Conservation (phyloP, 2,329 filamentous ascomycete genomes). For the Diaporthe ampelina region DNA sequence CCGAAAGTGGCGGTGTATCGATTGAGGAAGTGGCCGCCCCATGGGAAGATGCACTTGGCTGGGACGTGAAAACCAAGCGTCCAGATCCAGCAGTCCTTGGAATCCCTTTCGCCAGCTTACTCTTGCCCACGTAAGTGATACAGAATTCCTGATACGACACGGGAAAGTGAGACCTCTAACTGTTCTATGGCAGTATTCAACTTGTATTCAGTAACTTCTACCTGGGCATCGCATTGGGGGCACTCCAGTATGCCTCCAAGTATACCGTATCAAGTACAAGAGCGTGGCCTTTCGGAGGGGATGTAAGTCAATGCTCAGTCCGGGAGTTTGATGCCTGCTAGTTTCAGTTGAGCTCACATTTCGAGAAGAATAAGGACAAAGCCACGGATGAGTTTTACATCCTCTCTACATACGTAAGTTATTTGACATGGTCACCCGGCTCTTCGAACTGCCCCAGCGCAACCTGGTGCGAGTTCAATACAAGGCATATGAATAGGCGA, state of each 20-base stretch:
- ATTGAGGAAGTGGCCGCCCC: slow-evolving; percentile 69
- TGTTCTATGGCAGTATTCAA: slow-evolving; percentile 63
- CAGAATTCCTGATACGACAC: accelerated
- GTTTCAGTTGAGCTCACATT: background rate
- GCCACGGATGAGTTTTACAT: slow-evolving; percentile 76
- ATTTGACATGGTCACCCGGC: background rate
- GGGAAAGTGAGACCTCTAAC: background rate
- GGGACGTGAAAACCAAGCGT: slow-evolving; percentile 64
- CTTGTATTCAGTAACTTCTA: slow-evolving; percentile 78
- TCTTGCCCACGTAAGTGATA: slow-evolving; percentile 67
- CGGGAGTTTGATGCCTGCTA: background rate
- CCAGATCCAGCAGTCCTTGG: slow-evolving; percentile 64
- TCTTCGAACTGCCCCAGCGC: background rate
- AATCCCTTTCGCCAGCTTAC: slow-evolving; percentile 68
- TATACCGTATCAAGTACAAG: slow-evolving; percentile 71
- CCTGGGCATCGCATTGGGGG: slow-evolving; percentile 72
- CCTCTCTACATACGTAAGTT: slow-evolving; percentile 67
- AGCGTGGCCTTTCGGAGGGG: slow-evolving; percentile 74
- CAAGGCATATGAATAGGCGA: background rate
- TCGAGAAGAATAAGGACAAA: slow-evolving; percentile 63
- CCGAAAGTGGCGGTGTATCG: slow-evolving; percentile 73
- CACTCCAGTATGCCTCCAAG: slow-evolving; percentile 65
- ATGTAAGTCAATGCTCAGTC: slow-evolving; percentile 55
- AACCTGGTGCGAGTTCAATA: background rate
- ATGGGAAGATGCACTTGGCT: slow-evolving; percentile 74